Conservation (phyloP, 73 alveolate species). For the Paramecium sexaurelia region DNA sequence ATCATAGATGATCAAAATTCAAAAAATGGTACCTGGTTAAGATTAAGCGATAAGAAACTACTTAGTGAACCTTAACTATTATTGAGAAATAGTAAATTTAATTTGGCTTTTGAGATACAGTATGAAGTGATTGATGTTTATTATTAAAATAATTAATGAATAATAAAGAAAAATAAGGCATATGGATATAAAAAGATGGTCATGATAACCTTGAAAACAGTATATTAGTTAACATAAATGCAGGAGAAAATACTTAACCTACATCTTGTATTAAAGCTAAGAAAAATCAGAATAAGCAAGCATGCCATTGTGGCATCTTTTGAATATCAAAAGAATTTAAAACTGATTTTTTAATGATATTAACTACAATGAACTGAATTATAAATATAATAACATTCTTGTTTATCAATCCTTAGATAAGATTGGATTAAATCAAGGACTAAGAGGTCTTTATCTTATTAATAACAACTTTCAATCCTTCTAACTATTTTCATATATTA, state of each 20-base stretch:
- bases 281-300: neutral
- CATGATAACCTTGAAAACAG: slow-evolving; percentile 16
- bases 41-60: slow-evolving; percentile 33
- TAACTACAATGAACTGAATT: neutral
- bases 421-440: neutral
- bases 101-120: slow-evolving; percentile 54
- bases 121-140: slow-evolving; percentile 50
- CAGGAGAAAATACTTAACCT: slow-evolving; percentile 28
- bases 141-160: slow-evolving; percentile 22
- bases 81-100: neutral
- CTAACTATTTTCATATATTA: neutral
- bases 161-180: slow-evolving; percentile 7
- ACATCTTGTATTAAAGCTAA: neutral
- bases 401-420: neutral
- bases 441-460: neutral
- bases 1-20: neutral
- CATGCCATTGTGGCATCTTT: slow-evolving; percentile 34
- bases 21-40: slow-evolving; percentile 55
- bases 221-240: neutral
- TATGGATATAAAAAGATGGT: slow-evolving; percentile 26
- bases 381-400: neutral
- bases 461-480: neutral
- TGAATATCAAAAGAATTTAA: neutral
- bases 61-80: neutral
- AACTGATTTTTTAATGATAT: neutral